Evolutionary conservation across 257 asterid genomes (phyloP).

Genomic region (Solanum phureja): DNA sequence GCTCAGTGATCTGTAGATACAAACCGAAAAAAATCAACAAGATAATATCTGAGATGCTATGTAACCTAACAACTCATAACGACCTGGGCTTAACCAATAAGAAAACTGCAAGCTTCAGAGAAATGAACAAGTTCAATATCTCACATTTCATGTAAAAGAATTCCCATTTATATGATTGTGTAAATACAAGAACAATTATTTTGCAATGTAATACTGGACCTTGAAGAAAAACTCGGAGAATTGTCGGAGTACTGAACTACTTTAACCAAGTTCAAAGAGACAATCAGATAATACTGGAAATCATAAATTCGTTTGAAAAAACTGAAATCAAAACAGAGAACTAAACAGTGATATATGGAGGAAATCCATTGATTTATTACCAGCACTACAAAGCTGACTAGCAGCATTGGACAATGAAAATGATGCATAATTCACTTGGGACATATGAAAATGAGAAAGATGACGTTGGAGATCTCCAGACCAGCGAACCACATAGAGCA

Average conservation of each 20-base stretch:
- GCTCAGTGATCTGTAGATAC: slow-evolving; percentile 60
- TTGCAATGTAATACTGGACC: background rate
- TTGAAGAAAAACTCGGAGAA: background rate
- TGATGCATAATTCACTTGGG: background rate
- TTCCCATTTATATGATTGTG: background rate
- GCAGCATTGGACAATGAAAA: background rate
- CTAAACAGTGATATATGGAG: background rate
- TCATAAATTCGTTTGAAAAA: background rate
- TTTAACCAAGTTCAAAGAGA: background rate
- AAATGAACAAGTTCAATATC: background rate
- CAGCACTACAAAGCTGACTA: background rate
- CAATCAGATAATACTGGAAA: background rate
- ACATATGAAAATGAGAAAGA: background rate
- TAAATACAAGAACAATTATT: background rate
- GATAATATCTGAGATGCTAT: background rate
- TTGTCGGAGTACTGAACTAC: too few species aligned
- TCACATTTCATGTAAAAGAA: background rate
- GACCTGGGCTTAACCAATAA: background rate
- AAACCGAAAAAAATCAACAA: background rate
- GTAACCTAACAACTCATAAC: background rate
- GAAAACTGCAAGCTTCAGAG: background rate
- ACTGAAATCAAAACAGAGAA: background rate
- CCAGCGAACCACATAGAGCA: background rate
- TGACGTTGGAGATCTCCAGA: background rate
- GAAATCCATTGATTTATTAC: background rate